Evolutionary conservation across 306 rosid species (phyloP), one percentile per base, ranked within the genome.

Genomic region (Cicer bijugum): DNA sequence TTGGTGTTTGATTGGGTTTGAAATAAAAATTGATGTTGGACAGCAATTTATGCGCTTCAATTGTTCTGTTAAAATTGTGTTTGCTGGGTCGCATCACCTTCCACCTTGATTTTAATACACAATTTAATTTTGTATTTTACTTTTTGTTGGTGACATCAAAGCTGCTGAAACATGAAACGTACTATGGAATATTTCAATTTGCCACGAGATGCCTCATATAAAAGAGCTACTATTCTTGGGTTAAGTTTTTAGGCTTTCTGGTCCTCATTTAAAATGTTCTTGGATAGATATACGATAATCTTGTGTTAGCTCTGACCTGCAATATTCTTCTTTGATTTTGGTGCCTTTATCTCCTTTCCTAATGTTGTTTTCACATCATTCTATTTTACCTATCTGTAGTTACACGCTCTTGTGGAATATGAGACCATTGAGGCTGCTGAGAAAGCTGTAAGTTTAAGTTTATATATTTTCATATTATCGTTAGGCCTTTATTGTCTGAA

Each of bases 361-460:
- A 12, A 37, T 63, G 42, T 56, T 56, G 6, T 58, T n/a, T 45
- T 51, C 51, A 8, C 76, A 43, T 14, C 45, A 12, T 39, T 71
- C 39, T 72, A 6, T 48, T 46, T 75, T 67, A 46, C 33, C 63
- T 68, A 0, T 67, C 7, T 81, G 57, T 40, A 95, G 99, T 80
- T 95, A 65, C 96, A 95, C 82, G 97, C 93, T 59, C 85, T 95
- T 16, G 91, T 95, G 84, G 97, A 95, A 88, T 95, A 86, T 16
- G 97, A 95, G 81, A 87, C 96, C 12, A 69, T 85, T 59, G 97
- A 92, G 73, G 92, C 97, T 80, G 91, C 93, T 70, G 97, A 95
- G 84, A 92, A 84, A 81, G 99, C 97, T 76, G 99, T 91, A 79
- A 90, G 97, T 88, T 23, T 70, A 69, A 71, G 8, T 51, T 47